Base-by-base conservation (phyloP, 2,329 filamentous ascomycete genomes). In the Trichoderma breve region DNA sequence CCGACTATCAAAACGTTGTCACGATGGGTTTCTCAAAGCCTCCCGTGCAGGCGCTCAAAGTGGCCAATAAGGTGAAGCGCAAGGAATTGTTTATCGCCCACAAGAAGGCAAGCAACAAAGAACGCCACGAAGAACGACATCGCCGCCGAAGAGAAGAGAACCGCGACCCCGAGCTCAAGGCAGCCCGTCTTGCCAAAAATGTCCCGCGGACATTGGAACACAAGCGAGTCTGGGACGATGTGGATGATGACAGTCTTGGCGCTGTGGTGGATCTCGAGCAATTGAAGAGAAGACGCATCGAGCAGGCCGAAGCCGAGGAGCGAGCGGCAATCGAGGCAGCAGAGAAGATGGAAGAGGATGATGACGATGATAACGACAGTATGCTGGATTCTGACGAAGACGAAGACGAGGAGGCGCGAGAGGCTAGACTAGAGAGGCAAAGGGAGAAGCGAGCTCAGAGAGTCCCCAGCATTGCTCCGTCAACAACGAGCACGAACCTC, bases 201-300 rank as follows among this genome's bases (percentile, higher is more conserved):
- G 87, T 94, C 57, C 92, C 96, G 0, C 81, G 89, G 70, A 97
- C 94, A 0, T 87, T 97, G 72, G 95, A 98, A 77, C 89, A 90
- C 77, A 97, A 97, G 85, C 90, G 96, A 80, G 90, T 93, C 36
- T 98, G 94, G 93, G 95, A 98, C 77, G 91, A 95, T 67, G 88
- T 89, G 64, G 90, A 90, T 62, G 87, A 87, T 71, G 88, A 91
- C 75, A 86, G 83, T 63, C 83, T 90, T 6, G 86, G 86, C 74
- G 82, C 83, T 15, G 83, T 84, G 75, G 87, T 91, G 36, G 87
- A 91, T 74, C 82, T 91, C 70, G 86, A 89, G 75, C 84, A 87
- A 77, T 79, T 90, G 76, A 90, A 89, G 82, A 84, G 85, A 75
- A 81, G 86, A 77, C 85, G 86, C 70, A 82, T 90, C 70, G 85